Evolutionary conservation across 441 rosid genomes (phyloP), one percentile per base, ranked within the genome.

Genomic region (Daphne laureola): DNA sequence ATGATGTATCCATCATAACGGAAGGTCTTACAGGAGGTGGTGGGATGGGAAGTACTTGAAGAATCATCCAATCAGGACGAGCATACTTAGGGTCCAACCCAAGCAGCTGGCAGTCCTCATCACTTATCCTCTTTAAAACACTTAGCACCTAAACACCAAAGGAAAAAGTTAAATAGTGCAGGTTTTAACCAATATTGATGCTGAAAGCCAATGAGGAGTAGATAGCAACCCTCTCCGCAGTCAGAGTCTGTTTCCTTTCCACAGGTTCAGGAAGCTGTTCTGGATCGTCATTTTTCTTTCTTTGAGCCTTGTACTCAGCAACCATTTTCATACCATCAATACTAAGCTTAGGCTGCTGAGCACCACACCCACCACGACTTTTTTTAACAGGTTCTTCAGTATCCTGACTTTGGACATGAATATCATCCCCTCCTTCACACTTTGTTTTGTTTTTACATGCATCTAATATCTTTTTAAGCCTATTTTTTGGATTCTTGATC

Each of bases 11-110:
- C 96, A 87, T 90, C 98, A 87, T 85, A 50, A 87, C 96, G 57
- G 98, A 87, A 41, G 98, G 98, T 67, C 96, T 85, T 56, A 90
- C 96, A 61, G 92, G 98, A 57, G 96, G 98, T 47, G 98, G 98
- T 23, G 98, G 96, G 54, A 87, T 83, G 44, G 96, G 98, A 58
- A 87, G 96, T 61, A 85, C 98, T 79, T 87, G 88, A 23, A 90
- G 69, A 63, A 90, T 87, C 98, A 90, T 90, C 96, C 96, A 87
- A 71, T 90, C 98, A 15, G 97, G 97, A 62, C 96, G 93, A 53
- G 95, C 97, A 73, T 82, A 82, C 74, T 87, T 87, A 17, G 97
- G 97, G 66, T 84, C 69, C 62, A 90, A 81, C 56, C 98, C 96
- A 59, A 90, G 51, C 61, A 87, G 70, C 43, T 56, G 85, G 65